Percentiles rank a stretch among this genome's conserved stretches.
These are phyloP conservation scores for Cercospora brassicicola DNA, from an alignment of 2,329 filamentous ascomycete genomes.

Conservation along the genomic window DNA sequence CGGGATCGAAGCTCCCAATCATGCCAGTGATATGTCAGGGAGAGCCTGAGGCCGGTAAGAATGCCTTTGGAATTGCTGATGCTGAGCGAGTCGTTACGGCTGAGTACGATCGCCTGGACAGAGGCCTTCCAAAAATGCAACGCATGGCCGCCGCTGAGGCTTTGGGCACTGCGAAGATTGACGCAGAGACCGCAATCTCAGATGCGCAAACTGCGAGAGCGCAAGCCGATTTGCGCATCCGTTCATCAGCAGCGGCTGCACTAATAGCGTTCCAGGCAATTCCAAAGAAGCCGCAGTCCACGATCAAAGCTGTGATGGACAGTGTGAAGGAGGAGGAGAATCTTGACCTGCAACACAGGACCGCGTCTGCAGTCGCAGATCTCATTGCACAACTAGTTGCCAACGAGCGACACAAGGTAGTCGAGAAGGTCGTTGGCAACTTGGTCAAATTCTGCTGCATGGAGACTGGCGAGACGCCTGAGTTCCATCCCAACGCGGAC, in stretches of 20 bases:
- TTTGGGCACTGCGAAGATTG: constrained; percentile 72
- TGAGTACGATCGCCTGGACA: constrained; percentile 86
- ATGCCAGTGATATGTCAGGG: constrained; percentile 92
- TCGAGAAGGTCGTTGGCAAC: constrained; percentile 94
- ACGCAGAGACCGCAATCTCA: constrained; percentile 69
- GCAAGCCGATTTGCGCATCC: constrained; percentile 79
- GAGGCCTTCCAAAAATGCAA: constrained; percentile 82
- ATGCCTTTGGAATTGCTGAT: constrained; percentile 82
- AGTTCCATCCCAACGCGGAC: constrained; percentile 79
- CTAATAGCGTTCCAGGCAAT: constrained; percentile 82
- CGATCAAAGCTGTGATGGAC: constrained; percentile 98
- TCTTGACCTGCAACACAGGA: constrained; percentile 79
- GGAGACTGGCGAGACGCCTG: constrained; percentile 94
- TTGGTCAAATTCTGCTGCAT: constrained; percentile 97
- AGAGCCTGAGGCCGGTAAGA: constrained; percentile 85
- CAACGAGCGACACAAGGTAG: constrained; percentile 75
- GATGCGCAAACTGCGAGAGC: constrained; percentile 79
- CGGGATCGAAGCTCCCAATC: constrained; percentile 70
- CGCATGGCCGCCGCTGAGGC: constrained; percentile 79
- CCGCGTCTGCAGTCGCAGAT: constrained; percentile 77
- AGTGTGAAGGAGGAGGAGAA: constrained; percentile 96
- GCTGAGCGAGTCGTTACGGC: constrained; percentile 83
- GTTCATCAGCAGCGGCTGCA: constrained; percentile 81
- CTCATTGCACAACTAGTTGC: constrained; percentile 85
- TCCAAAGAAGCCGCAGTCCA: constrained; percentile 86